A percentile compares a stretch with the other conserved stretches of the same genome.
Evolutionary conservation across 2,329 filamentous ascomycete species (phyloP).

Genomic region (Drechslerella dactyloides): DNA sequence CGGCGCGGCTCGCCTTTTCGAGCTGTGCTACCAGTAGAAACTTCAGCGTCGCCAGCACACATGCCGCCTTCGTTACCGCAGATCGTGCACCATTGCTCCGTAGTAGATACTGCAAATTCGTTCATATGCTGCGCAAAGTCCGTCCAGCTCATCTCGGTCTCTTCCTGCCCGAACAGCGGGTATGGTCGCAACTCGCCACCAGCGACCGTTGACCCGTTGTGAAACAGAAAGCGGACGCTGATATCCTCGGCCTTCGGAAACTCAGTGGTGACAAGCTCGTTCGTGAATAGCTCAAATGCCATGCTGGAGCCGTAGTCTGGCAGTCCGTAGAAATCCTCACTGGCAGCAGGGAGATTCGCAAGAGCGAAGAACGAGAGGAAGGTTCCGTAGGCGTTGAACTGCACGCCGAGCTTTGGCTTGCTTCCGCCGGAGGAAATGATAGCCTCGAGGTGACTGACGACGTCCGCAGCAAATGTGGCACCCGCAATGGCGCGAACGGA

Average conservation of each 20-base stretch:
- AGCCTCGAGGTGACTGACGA: slow-evolving; percentile 25
- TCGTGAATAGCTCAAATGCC: slow-evolving; percentile 74
- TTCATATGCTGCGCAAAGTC: slow-evolving; percentile 52
- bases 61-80: slow-evolving; percentile 32
- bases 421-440: slow-evolving; percentile 28
- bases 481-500: slow-evolving; percentile 63
- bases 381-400: slow-evolving; percentile 62
- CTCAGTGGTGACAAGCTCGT: slow-evolving; percentile 54
- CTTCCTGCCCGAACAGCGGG: slow-evolving; percentile 62
- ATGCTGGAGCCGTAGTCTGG: slow-evolving; percentile 83
- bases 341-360: slow-evolving; percentile 61
- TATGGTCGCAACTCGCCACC: slow-evolving; percentile 59
- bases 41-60: slow-evolving; percentile 14
- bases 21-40: slow-evolving; percentile 2
- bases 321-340: slow-evolving; percentile 73
- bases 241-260: slow-evolving; percentile 58
- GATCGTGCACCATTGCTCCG: slow-evolving; percentile 34
- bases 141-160: slow-evolving; percentile 46
- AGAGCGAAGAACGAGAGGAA: slow-evolving; percentile 66
- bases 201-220: slow-evolving; percentile 60
- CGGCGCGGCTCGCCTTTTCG: slow-evolving; percentile 1
- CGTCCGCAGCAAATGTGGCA: slow-evolving; percentile 61
- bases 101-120: slow-evolving; percentile 24
- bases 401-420: slow-evolving; percentile 58
- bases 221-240: slow-evolving; percentile 66